Conservation (phyloP, 1,139 yeast genomes). For the Pneumocystis jirovecii region DNA sequence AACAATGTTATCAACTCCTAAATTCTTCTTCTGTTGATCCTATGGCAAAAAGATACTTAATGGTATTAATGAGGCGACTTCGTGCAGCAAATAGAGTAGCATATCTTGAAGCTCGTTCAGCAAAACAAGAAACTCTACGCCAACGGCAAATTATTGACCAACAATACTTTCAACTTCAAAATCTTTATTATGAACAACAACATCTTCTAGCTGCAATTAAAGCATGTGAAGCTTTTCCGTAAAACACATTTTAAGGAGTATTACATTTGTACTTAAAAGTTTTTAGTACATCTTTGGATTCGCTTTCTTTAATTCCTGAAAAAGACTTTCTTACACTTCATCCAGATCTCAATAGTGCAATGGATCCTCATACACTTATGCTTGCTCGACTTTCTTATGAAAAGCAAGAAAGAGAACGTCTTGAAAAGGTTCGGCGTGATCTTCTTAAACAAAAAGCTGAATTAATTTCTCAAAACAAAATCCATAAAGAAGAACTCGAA, state of each 20-base stretch:
- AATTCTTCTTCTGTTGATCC: background rate
- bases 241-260: background rate
- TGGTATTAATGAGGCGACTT: conserved; percentile 17
- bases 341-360: conserved; percentile 17
- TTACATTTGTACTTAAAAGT: background rate
- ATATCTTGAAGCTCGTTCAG: conserved; percentile 16
- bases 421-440: conserved; percentile 19
- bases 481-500: conserved; percentile 19
- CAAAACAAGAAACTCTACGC: conserved; percentile 17
- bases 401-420: conserved; percentile 22
- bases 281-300: conserved; percentile 18
- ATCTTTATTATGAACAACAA: conserved; percentile 23
- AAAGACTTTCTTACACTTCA: conserved; percentile 20
- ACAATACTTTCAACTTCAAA: conserved; percentile 22
- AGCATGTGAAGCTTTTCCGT: conserved; percentile 19
- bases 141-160: conserved; percentile 20
- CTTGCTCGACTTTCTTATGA: conserved; percentile 19
- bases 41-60: conserved; percentile 3
- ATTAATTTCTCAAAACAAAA: conserved; percentile 18
- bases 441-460: conserved; percentile 17
- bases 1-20: background rate
- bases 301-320: conserved; percentile 21
- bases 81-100: conserved; percentile 19
- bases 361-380: conserved; percentile 19
- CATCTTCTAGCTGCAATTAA: conserved; percentile 23